Percentiles rank a stretch among this genome's conserved stretches.
These are phyloP conservation scores for Reutealis trisperma DNA, from an alignment of 345 rosid genomes.

Conservation along the genomic window DNA sequence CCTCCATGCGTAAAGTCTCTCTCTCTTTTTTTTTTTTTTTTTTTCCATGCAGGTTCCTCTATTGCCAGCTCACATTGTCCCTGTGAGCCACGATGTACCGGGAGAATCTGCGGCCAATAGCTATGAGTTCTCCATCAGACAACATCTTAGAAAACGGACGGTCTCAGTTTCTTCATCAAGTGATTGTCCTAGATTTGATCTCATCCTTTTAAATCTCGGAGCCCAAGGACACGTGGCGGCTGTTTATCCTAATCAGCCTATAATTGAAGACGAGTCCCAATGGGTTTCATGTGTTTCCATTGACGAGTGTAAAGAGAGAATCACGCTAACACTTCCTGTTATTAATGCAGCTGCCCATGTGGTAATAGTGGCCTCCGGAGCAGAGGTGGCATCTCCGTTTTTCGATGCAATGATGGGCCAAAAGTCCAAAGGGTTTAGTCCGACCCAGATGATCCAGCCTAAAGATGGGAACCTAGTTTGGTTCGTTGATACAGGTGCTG, in stretches of 20 bases:
- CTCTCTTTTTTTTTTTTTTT: neutral
- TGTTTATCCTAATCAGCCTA: constrained; percentile 4
- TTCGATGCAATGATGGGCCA: constrained; percentile 9
- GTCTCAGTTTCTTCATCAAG: constrained; percentile 30
- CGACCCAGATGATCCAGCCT: constrained; percentile 31
- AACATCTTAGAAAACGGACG: constrained; percentile 30
- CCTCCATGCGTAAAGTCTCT: too few species aligned
- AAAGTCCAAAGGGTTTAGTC: constrained; percentile 3
- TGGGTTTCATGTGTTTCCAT: constrained; percentile 35
- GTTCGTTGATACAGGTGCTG: constrained; percentile 34
- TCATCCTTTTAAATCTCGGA: constrained; percentile 26
- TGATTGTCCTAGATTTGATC: constrained; percentile 45
- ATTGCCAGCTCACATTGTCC: constrained; percentile 25
- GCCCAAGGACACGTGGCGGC: constrained; percentile 27
- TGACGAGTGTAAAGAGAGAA: constrained; percentile 20
- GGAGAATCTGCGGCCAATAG: constrained; percentile 34
- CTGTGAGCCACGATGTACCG: constrained; percentile 28
- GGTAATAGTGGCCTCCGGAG: constrained; percentile 35
- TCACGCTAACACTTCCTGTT: constrained; percentile 38
- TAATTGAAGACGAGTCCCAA: constrained; percentile 25
- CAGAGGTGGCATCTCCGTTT: constrained; percentile 24
- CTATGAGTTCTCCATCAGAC: constrained; percentile 42
- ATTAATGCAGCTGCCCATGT: constrained; percentile 43
- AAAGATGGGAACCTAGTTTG: constrained; percentile 38
- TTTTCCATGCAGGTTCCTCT: constrained; percentile 37